Percentiles rank a stretch among this genome's conserved stretches.
These are phyloP conservation scores for Fusarium sarcochroum DNA, from an alignment of 2,329 filamentous ascomycete genomes.

Conservation along the genomic window DNA sequence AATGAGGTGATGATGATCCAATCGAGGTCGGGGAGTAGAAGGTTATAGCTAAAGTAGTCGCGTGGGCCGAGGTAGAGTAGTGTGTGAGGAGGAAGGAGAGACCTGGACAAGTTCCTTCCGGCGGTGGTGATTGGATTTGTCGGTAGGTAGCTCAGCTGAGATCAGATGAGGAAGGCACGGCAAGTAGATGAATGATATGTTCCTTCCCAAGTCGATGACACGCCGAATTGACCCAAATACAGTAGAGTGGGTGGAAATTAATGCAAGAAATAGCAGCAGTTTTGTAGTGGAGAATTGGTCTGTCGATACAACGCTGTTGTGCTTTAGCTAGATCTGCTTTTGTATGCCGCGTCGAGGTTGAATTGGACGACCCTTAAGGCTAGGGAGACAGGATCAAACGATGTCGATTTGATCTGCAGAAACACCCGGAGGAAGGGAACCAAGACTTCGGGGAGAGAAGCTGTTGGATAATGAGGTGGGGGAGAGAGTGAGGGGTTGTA, in stretches of 20 bases:
- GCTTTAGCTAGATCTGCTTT: constrained; percentile 2
- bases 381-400: constrained; percentile 22
- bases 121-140: constrained; percentile 2
- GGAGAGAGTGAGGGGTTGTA: constrained; percentile 41
- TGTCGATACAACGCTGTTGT: constrained; percentile 7
- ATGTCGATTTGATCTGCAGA: constrained; percentile 35
- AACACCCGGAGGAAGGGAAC: constrained; percentile 45
- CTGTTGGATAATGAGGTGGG: constrained; percentile 29
- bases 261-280: constrained; percentile 10
- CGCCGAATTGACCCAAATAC: constrained; percentile 2
- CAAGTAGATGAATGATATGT: constrained; percentile 9
- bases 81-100: constrained; percentile 30
- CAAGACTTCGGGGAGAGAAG: constrained; percentile 39
- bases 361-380: constrained; percentile 8
- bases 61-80: constrained; percentile 37
- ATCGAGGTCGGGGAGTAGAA: constrained; percentile 23
- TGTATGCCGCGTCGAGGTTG: constrained; percentile 7
- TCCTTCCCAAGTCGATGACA: constrained; percentile 30
- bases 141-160: constrained; percentile 29
- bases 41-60: constrained; percentile 11
- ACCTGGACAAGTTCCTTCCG: constrained; percentile 20
- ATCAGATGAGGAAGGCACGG: constrained; percentile 25
- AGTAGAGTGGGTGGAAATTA: constrained; percentile 13
- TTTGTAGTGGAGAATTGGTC: constrained; percentile 4
- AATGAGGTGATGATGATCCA: constrained; percentile 17